Conservation (phyloP, 176 grass and related monocot species). For the Oryza coarctata region DNA sequence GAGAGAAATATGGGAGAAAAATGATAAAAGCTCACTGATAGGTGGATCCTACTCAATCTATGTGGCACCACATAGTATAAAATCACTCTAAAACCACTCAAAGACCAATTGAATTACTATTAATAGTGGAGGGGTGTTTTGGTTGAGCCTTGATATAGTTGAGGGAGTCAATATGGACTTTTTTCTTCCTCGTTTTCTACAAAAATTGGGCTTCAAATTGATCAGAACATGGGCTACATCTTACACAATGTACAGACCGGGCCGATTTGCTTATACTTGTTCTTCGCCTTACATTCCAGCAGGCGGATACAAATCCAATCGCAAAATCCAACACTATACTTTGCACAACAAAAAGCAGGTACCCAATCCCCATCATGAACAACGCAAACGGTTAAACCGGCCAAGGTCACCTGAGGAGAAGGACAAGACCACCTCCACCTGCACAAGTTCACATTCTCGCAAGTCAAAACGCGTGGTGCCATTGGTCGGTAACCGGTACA, state of each 20-base stretch:
- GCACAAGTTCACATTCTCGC: background rate
- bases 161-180: too few relatives aligned
- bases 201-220: background rate
- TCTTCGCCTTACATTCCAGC: background rate
- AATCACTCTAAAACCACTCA: too few relatives aligned
- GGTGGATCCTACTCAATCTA: too few relatives aligned
- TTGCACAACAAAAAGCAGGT: background rate
- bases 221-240: background rate
- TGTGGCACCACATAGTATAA: too few relatives aligned
- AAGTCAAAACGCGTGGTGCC: background rate
- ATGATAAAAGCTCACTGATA: too few relatives aligned
- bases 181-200: too few relatives aligned
- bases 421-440: background rate
- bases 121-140: too few relatives aligned
- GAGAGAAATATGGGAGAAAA: too few relatives aligned
- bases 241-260: background rate
- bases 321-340: background rate
- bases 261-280: too few relatives aligned
- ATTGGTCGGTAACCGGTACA: background rate
- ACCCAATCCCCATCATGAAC: background rate
- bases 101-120: too few relatives aligned
- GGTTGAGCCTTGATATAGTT: too few relatives aligned
- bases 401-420: slow-evolving; percentile 1
- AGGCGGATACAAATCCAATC: background rate
- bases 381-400: background rate